These are phyloP conservation scores for Paradendryphiella salina DNA, from an alignment of 2,329 filamentous ascomycete species.

Conservation along the genomic window DNA sequence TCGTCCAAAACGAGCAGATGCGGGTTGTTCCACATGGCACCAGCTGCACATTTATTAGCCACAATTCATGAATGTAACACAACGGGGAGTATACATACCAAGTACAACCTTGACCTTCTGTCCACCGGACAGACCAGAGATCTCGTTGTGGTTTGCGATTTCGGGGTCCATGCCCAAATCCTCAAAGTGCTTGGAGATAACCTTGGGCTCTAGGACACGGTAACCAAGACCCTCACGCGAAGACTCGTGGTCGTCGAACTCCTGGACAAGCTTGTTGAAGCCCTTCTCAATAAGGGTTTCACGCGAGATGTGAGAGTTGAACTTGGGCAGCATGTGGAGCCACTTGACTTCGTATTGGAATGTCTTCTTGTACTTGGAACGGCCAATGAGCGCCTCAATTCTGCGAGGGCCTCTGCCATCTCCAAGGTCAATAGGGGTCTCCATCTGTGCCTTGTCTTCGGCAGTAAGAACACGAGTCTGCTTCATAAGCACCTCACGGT, in stretches of 20 bases:
- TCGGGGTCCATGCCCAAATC: conserved; percentile 95
- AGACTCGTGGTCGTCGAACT: conserved; percentile 98
- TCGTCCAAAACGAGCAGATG: conserved; percentile 97
- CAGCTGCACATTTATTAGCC: conserved; percentile 54
- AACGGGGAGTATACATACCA: conserved; percentile 48
- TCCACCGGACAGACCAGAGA: conserved; percentile 90
- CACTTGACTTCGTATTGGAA: conserved; percentile 99
- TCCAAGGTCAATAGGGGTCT: conserved; percentile 80
- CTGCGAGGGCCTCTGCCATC: conserved; percentile 78
- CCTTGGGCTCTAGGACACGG: conserved; percentile 86
- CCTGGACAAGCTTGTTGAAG: conserved; percentile 91
- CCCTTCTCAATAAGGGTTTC: conserved; percentile 86
- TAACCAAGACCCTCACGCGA: conserved; percentile 98
- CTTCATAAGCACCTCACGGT: conserved; percentile 96
- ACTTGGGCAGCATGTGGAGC: conserved; percentile 83
- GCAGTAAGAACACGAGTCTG: conserved; percentile 88
- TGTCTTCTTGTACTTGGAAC: conserved; percentile 98
- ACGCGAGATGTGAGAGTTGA: conserved; percentile 89
- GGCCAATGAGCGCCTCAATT: conserved; percentile 87
- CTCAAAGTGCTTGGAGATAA: conserved; percentile 98
- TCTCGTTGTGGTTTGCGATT: conserved; percentile 98
- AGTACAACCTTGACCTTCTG: conserved; percentile 99
- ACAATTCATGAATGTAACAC: not conserved
- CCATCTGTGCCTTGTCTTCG: conserved; percentile 86
- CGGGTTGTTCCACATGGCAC: conserved; percentile 98